Evolutionary conservation across 768 basidiomycete genomes (phyloP), one percentile per base, ranked within the genome.

Genomic region (Sistotremastrum suecicum): DNA sequence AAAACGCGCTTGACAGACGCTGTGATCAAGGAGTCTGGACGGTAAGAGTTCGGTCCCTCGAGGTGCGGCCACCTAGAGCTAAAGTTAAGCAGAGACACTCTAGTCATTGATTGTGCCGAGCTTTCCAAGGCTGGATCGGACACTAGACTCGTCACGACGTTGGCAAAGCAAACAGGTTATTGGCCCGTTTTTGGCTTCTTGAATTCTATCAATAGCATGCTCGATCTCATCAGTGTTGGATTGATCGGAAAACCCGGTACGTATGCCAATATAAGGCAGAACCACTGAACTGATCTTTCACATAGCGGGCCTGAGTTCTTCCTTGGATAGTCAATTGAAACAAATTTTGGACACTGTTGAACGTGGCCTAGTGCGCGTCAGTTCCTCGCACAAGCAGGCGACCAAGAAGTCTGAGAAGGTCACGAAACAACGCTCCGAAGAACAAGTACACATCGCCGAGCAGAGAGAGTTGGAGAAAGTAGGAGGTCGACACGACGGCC

Each of bases 171-270:
- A 55, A 88, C 84, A 0, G 91, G 94, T 34, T 89, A 88, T 57
- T 83, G 79, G 71, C 92, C 91, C 4, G 71, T 88, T 5, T 92
- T 95, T 63, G 80, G 80, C 4, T 83, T 90, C 63, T 65, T 88
- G 42, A 79, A 81, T 54, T 88, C 84, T 0, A 62, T 88, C 57
- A 84, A 75, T 54, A 82, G 75, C 50, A 63, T 98, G 47, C 76
- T 97, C 50, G 94, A 98, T 58, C 70, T 98, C n/a, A 90, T 88
- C 1, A 82, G 80, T 48, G 75, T 91, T 38, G 92, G 92, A 1
- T 56, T 98, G n/a, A 95, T 95, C 53, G 95, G 95, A 3, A 89
- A 95, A 57, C 97, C 97, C 66, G 76, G 87, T 83, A 45, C 5
- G 61, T 42, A 37, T 11, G n/a, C 37, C 42, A 3, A 30, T 41